These are phyloP conservation scores for Yamadazyma taylorii DNA, from an alignment of 1,139 yeast genomes.

Conservation along the genomic window DNA sequence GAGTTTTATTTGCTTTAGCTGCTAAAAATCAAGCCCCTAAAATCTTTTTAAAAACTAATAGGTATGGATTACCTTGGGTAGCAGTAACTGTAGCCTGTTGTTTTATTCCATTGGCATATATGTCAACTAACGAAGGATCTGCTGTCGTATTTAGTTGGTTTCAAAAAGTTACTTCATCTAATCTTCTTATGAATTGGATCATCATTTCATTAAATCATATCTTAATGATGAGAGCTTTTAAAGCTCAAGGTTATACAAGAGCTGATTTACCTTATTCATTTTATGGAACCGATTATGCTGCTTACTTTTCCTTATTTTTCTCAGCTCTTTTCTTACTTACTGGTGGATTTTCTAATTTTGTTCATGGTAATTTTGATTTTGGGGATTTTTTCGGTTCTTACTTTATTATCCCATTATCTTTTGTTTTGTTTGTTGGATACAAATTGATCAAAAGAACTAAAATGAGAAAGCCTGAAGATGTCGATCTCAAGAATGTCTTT, in stretches of 20 bases:
- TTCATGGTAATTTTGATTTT: conserved; percentile 33
- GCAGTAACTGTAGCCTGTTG: conserved; percentile 47
- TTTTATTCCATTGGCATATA: conserved; percentile 63
- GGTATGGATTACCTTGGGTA: conserved; percentile 55
- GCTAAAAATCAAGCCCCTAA: conserved; percentile 45
- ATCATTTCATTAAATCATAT: conserved; percentile 37
- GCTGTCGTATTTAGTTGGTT: conserved; percentile 59
- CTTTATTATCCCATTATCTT: conserved; percentile 34
- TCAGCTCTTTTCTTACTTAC: conserved; percentile 35
- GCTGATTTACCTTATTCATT: conserved; percentile 34
- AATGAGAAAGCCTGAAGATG: conserved; percentile 28
- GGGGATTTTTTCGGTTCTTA: conserved; percentile 39
- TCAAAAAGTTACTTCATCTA: conserved; percentile 61
- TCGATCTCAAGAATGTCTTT: conserved; percentile 32
- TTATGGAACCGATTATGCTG: conserved; percentile 26
- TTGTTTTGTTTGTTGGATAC: conserved; percentile 28
- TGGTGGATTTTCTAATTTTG: conserved; percentile 40
- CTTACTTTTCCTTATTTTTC: conserved; percentile 37
- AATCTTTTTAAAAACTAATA: conserved; percentile 50
- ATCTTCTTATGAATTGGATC: conserved; percentile 53
- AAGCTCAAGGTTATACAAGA: conserved; percentile 33
- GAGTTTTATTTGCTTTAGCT: conserved; percentile 52
- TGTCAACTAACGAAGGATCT: conserved; percentile 50
- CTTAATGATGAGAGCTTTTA: conserved; percentile 35
- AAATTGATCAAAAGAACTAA: conserved; percentile 28